These are phyloP conservation scores for Claviceps citrina DNA, from an alignment of 2,329 filamentous ascomycete species.

Conservation along the genomic window DNA sequence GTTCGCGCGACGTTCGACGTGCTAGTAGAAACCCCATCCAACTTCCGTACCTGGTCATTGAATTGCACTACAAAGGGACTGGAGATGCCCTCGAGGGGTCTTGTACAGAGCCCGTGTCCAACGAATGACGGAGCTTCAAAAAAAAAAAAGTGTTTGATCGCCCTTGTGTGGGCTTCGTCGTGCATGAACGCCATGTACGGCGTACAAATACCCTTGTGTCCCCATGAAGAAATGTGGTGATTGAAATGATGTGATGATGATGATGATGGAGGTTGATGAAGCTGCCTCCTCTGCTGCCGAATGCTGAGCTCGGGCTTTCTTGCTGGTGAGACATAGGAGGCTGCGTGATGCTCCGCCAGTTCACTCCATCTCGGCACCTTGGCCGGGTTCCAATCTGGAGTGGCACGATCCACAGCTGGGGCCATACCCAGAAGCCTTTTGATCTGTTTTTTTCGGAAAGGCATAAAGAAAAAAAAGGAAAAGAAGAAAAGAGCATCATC, in stretches of 20 bases:
- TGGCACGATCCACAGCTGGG: constrained; percentile 2
- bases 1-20: not conserved
- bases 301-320: not conserved
- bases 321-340: not conserved
- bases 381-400: constrained; percentile 3
- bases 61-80: not conserved
- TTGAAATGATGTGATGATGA: not conserved
- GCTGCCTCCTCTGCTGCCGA: not conserved
- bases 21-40: not conserved
- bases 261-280: not conserved
- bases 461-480: not conserved
- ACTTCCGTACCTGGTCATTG: not conserved
- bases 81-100: not conserved
- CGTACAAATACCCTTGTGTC: not conserved
- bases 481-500: not conserved
- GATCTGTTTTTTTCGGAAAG: not conserved
- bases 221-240: not conserved
- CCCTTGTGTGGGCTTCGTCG: not conserved
- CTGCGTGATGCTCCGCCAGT: not conserved
- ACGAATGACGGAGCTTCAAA: not conserved
- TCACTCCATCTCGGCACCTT: not conserved
- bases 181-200: not conserved
- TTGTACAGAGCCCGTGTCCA: not conserved
- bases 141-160: not conserved
- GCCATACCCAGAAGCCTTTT: constrained; percentile 2